These are phyloP conservation scores for Leccinum barrowsii DNA, from an alignment of 768 basidiomycete genomes.

Conservation along the genomic window DNA sequence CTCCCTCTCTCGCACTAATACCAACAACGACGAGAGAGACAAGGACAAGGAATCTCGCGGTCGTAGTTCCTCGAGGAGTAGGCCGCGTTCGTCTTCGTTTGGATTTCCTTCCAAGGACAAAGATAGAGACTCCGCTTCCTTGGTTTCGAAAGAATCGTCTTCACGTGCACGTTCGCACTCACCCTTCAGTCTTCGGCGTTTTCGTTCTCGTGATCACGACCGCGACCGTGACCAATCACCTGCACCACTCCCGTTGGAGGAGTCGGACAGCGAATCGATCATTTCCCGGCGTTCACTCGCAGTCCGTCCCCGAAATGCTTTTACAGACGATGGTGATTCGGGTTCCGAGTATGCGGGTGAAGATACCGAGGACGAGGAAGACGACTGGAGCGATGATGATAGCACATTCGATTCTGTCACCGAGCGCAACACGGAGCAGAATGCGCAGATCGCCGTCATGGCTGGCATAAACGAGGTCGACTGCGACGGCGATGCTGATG, in stretches of 20 bases:
- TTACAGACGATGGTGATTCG: conserved; percentile 56
- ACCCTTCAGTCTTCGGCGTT: conserved; percentile 73
- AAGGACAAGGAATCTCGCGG: conserved; percentile 51
- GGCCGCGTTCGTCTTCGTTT: conserved; percentile 48
- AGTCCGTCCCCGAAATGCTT: conserved; percentile 58
- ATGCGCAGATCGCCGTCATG: conserved; percentile 50
- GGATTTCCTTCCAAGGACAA: conserved; percentile 35
- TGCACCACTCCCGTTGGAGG: conserved; percentile 53
- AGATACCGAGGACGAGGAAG: conserved; percentile 53
- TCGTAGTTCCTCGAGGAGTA: conserved; percentile 42
- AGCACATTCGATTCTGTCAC: conserved; percentile 71
- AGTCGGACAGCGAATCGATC: conserved; percentile 47
- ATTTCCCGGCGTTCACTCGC: conserved; percentile 35
- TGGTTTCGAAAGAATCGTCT: conserved; percentile 40
- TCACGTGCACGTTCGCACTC: conserved; percentile 73
- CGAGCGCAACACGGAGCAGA: conserved; percentile 83
- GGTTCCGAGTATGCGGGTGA: conserved; percentile 55
- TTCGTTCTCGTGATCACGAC: conserved; percentile 55
- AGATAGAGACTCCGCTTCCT: conserved; percentile 34
- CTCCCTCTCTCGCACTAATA: conserved; percentile 53
- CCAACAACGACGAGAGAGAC: conserved; percentile 36
- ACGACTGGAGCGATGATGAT: conserved; percentile 58
- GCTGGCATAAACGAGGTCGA: conserved; percentile 22
- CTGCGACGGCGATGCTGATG: conserved; percentile 52
- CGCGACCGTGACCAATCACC: conserved; percentile 55